Conservation (phyloP, 371 early-diverging fungal genomes). For the Mortierella sp. region DNA sequence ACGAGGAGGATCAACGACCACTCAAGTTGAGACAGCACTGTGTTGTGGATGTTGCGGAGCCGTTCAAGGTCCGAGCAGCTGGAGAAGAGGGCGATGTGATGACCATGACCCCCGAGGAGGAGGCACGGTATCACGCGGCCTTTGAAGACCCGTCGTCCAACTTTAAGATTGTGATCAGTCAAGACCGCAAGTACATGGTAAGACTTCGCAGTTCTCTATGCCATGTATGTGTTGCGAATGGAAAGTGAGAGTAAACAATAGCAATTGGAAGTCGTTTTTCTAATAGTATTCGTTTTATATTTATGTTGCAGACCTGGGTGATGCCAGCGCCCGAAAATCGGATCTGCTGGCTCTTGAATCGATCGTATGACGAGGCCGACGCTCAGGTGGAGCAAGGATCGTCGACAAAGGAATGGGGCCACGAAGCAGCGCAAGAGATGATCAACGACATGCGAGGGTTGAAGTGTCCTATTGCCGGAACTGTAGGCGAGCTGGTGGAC, state of each 20-base stretch:
- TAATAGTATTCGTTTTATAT: neutral
- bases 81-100: no score
- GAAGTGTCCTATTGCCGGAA: neutral
- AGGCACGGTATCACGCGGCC: neutral
- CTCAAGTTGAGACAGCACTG: neutral
- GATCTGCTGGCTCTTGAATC: conserved; percentile 15
- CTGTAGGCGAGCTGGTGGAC: conserved; percentile 7
- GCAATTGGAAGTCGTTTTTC: neutral
- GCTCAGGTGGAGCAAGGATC: neutral
- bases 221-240: neutral
- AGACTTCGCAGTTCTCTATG: no score
- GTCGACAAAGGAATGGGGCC: conserved; percentile 8
- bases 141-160: neutral
- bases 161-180: neutral
- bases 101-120: neutral
- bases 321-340: neutral
- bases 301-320: neutral
- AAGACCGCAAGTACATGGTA: neutral
- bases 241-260: no score
- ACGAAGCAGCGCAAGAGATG: conserved; percentile 12
- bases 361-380: neutral
- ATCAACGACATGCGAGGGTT: neutral
- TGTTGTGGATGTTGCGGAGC: neutral
- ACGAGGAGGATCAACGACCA: neutral
- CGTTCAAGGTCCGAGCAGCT: neutral